phyloP scores from a whole-genome alignment of 2,329 filamentous ascomycete species.

The Orbilia ellipsospora region DNA sequence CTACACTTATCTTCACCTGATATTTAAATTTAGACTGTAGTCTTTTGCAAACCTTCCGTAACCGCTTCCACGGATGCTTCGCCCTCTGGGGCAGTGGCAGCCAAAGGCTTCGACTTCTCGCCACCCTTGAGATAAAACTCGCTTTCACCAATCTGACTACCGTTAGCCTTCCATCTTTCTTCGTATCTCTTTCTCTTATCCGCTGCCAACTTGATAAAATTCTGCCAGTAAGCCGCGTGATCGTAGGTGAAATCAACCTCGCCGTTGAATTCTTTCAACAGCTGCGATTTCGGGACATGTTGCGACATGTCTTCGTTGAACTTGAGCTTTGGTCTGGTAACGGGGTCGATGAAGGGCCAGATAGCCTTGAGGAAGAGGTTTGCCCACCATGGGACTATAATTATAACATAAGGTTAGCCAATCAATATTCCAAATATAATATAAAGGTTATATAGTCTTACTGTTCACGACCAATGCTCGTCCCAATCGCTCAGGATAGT shows the following conservation, averaged over 20 bases:
- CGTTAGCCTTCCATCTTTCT: conserved; percentile 80
- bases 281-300: conserved; percentile 82
- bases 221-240: conserved; percentile 88
- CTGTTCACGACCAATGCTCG: conserved; percentile 89
- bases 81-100: not conserved
- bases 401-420: conserved; percentile 19
- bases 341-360: conserved; percentile 93
- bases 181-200: conserved; percentile 72
- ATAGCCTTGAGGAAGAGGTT: conserved; percentile 94
- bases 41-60: conserved; percentile 42
- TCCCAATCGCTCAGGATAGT: conserved; percentile 93
- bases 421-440: not conserved
- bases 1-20: not conserved
- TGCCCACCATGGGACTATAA: conserved; percentile 84
- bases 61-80: conserved; percentile 40
- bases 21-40: conserved; percentile 6
- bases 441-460: conserved; percentile 61
- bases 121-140: conserved; percentile 89
- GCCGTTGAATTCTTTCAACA: conserved; percentile 82
- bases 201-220: conserved; percentile 76
- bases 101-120: conserved; percentile 60
- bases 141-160: conserved; percentile 83
- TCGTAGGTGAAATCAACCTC: conserved; percentile 91
- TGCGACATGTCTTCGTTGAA: conserved; percentile 92
- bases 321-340: conserved; percentile 93